Evolutionary conservation across 2,329 filamentous ascomycete species (phyloP), one percentile per base, ranked within the genome.

Genomic region (Paramyrothecium roridum): DNA sequence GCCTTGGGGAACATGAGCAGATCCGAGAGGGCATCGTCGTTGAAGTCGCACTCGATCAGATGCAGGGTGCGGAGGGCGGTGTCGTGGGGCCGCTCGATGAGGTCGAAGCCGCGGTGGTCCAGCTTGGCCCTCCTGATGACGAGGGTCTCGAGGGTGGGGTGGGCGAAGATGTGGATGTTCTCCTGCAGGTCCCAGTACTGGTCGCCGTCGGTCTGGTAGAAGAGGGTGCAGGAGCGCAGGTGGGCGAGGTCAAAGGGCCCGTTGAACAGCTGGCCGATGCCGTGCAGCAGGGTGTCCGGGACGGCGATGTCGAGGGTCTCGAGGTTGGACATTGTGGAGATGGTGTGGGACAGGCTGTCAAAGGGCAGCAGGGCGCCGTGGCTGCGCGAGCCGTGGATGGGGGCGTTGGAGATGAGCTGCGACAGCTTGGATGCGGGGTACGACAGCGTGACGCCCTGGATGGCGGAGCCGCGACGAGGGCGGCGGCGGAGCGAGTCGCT

Each of bases 81-180:
- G 55, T 76, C 70, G 60, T 78, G 74, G 0, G 78, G 78, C 2
- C 73, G 75, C 64, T 80, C 77, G 11, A 78, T 73, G 19, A 71
- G 67, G 56, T 80, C 76, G 49, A 80, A 80, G 3, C 77, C 77
- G 1, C 71, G 71, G 54, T 79, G 67, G 52, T 78, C 77, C 3
- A 80, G 69, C 57, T 71, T 74, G 12, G 78, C 78, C n/a, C 72
- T 65, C 48, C 67, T 69, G 50, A 80, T 76, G 48, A 71, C 70
- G 3, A 80, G 71, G 6, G 66, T 71, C 60, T 80, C 77, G 20
- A 80, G 71, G 1, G 76, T 77, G 0, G 78, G 78, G 50, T 80
- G 78, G 3, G 75, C 69, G 56, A 80, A 80, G 52, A 80, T 78
- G 65, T 80, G 76, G 49, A 80, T 80, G 59, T 79, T 80, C 56